Conservation (phyloP, 768 basidiomycete genomes). For the Rhodotorula graminis region DNA sequence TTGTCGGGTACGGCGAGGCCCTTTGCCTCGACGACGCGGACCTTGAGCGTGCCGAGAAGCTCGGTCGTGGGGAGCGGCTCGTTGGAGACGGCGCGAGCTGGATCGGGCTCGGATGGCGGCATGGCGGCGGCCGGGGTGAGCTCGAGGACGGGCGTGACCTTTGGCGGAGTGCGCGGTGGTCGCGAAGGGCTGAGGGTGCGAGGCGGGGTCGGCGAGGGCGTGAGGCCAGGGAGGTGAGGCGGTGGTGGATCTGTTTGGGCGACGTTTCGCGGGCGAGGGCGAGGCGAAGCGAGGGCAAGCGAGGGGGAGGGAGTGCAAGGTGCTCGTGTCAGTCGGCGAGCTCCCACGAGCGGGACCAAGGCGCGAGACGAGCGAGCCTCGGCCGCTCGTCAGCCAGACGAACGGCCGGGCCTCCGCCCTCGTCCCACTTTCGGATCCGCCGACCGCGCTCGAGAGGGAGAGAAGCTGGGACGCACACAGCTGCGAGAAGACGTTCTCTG, state of each 20-base stretch:
- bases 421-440: too few species aligned
- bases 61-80: conserved; percentile 17
- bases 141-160: background rate
- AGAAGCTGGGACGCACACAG: conserved; percentile 8
- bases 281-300: too few species aligned
- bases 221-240: conserved; percentile 18
- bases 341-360: too few species aligned
- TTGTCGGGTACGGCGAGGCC: conserved; percentile 59
- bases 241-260: conserved; percentile 16
- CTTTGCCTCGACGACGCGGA: conserved; percentile 87
- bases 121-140: background rate
- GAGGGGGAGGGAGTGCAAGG: too few species aligned
- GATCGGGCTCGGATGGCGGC: too few species aligned
- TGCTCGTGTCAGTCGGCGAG: too few species aligned
- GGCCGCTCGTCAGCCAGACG: too few species aligned
- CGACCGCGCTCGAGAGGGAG: background rate
- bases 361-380: too few species aligned
- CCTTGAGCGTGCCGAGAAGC: conserved; percentile 63
- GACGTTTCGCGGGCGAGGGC: background rate
- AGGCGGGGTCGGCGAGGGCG: conserved; percentile 5
- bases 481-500: conserved; percentile 51
- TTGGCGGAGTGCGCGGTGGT: background rate
- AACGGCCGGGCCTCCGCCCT: too few species aligned
- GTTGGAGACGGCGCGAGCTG: background rate
- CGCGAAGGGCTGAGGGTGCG: background rate